These are phyloP conservation scores for Fraxinus nigra DNA, from an alignment of 305 asterid species.

Conservation along the genomic window DNA sequence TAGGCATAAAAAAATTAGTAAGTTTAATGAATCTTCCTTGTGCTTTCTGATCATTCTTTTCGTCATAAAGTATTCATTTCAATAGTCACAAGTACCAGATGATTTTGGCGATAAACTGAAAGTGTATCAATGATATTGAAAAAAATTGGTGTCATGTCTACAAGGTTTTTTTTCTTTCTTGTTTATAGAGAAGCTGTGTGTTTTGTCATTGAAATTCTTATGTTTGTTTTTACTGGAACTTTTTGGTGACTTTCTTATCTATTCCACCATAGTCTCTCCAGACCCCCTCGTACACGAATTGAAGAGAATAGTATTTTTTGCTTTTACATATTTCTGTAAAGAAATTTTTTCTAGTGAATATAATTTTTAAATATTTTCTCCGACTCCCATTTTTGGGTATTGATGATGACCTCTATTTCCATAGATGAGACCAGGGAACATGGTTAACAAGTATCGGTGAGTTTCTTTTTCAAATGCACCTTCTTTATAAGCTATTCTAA, in stretches of 20 bases:
- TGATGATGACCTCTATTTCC: conserved; percentile 19
- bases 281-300: conserved; percentile 13
- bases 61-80: conserved; percentile 22
- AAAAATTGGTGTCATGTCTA: conserved; percentile 88
- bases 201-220: conserved; percentile 6
- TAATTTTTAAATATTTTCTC: background rate
- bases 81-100: conserved; percentile 89
- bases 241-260: background rate
- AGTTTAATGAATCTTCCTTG: conserved; percentile 25
- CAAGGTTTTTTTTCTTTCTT: conserved; percentile 51
- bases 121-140: conserved; percentile 86
- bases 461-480: conserved; percentile 26
- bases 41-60: conserved; percentile 6
- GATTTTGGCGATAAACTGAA: conserved; percentile 88
- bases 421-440: conserved; percentile 92
- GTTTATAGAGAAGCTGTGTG: background rate
- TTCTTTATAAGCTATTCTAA: conserved; percentile 9
- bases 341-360: conserved; percentile 21
- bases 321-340: background rate
- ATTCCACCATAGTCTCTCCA: background rate
- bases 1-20: conserved; percentile 83
- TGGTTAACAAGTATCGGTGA: conserved; percentile 86
- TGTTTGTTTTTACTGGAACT: background rate
- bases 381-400: background rate
- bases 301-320: background rate